phyloP scores from a whole-genome alignment of 1,284 basidiomycete species.

The Ceratobasidium sp. region DNA sequence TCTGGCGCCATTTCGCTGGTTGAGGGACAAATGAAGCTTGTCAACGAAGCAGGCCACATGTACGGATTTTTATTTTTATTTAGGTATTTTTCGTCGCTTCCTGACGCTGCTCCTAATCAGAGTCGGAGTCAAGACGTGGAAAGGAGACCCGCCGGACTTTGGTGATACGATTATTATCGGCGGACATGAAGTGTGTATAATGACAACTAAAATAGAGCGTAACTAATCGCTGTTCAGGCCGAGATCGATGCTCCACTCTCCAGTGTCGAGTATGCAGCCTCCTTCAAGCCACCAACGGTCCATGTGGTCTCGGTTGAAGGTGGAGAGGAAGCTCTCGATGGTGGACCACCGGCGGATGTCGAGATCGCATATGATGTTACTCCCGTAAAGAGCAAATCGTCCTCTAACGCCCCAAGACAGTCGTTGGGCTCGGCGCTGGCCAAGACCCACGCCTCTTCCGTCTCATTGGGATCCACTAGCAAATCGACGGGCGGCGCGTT shows the following conservation, averaged over 20 bases:
- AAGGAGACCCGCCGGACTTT: slow-evolving; percentile 58
- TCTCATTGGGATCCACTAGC: background rate
- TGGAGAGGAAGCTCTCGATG: slow-evolving; percentile 15
- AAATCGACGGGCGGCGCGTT: slow-evolving; percentile 4
- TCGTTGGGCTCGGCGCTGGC: background rate
- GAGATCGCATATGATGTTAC: slow-evolving; percentile 25
- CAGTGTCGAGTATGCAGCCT: slow-evolving; percentile 28
- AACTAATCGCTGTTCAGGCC: too few species aligned
- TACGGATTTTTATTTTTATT: slow-evolving; percentile 47
- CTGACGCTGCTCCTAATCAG: slow-evolving; percentile 45
- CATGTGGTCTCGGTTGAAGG: slow-evolving; percentile 26
- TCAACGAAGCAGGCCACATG: slow-evolving; percentile 74
- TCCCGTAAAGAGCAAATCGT: slow-evolving; percentile 52
- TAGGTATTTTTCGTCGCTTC: background rate
- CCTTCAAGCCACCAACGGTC: slow-evolving; percentile 22
- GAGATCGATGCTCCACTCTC: slow-evolving; percentile 37
- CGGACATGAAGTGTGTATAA: slow-evolving; percentile 38
- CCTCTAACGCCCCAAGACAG: slow-evolving; percentile 47
- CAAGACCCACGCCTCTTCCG: background rate
- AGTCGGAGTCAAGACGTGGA: slow-evolving; percentile 67
- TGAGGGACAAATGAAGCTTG: slow-evolving; percentile 61
- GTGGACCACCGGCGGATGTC: background rate
- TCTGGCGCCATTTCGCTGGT: slow-evolving; percentile 66
- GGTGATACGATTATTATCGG: slow-evolving; percentile 45
- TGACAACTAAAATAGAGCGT: slow-evolving; percentile 23